Evolutionary conservation across 108 stramenopile species (phyloP).

Genomic region (Skeletonema menzelii): DNA sequence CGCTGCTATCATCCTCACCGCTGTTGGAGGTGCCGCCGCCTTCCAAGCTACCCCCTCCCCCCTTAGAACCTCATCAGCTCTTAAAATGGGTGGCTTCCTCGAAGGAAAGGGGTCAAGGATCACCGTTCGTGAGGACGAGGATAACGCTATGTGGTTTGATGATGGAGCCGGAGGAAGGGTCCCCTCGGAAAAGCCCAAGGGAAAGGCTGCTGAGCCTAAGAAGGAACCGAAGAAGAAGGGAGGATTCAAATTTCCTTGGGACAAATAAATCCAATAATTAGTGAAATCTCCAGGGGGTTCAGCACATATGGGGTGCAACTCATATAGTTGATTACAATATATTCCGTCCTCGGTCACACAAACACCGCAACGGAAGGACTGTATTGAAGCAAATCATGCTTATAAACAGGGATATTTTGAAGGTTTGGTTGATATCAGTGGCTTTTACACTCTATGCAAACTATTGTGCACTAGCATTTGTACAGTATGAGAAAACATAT

Average conservation of each 20-base stretch:
- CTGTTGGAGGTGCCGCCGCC: slow-evolving; percentile 20
- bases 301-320: background rate
- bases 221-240: slow-evolving; percentile 26
- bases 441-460: background rate
- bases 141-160: slow-evolving; percentile 58
- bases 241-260: slow-evolving; percentile 49
- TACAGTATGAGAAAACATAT: background rate
- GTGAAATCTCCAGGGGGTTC: background rate
- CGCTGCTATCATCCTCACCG: slow-evolving; percentile 24
- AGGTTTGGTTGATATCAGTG: background rate
- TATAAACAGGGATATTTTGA: background rate
- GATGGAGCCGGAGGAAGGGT: slow-evolving; percentile 24
- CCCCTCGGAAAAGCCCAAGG: slow-evolving; percentile 31
- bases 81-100: slow-evolving; percentile 31
- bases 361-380: background rate
- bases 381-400: background rate
- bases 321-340: background rate
- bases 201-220: slow-evolving; percentile 34
- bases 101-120: slow-evolving; percentile 49
- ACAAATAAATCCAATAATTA: slow-evolving; percentile 20
- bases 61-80: slow-evolving; percentile 5
- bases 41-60: slow-evolving; percentile 30
- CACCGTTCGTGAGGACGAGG: slow-evolving; percentile 59
- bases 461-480: slow-evolving; percentile 1
- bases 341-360: background rate